Evolutionary conservation across 768 basidiomycete species (phyloP).

Genomic region (Boletus patriciae): DNA sequence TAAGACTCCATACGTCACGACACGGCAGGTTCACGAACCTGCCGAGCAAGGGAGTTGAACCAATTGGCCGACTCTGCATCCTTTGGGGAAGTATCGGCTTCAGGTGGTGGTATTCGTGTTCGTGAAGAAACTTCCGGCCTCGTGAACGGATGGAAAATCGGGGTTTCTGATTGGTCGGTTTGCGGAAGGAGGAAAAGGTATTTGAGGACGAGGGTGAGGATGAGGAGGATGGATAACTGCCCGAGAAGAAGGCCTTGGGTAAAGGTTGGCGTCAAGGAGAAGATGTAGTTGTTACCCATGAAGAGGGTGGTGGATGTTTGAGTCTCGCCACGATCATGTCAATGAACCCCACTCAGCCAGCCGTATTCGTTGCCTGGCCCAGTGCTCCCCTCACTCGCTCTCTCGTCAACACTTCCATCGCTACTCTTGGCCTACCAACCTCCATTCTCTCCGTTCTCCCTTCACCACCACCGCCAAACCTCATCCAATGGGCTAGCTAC

Average conservation of each 20-base stretch:
- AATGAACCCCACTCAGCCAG: conserved; percentile 2
- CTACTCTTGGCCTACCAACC: conserved; percentile 30
- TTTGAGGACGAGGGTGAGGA: conserved; percentile 80
- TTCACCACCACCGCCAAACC: conserved; percentile 20
- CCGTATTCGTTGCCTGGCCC: conserved; percentile 54
- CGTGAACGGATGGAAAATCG: conserved; percentile 59
- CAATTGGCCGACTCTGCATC: conserved; percentile 80
- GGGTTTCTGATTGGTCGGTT: conserved; percentile 52
- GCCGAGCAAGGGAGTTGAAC: conserved; percentile 83
- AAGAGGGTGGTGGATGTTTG: not conserved
- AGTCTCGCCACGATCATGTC: conserved; percentile 1
- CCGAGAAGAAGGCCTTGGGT: conserved; percentile 94
- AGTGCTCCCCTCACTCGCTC: conserved; percentile 51
- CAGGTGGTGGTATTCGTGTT: conserved; percentile 31
- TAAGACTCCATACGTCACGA: not conserved
- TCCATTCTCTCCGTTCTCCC: conserved; percentile 31
- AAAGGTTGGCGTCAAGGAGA: conserved; percentile 84
- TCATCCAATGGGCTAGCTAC: conserved; percentile 86
- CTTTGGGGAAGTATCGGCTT: conserved; percentile 5
- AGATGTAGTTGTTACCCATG: conserved; percentile 53
- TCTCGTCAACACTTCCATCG: conserved; percentile 47
- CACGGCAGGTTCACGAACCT: conserved; percentile 48
- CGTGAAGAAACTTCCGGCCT: conserved; percentile 47
- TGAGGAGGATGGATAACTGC: conserved; percentile 81
- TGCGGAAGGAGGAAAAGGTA: conserved; percentile 93